phyloP scores from a whole-genome alignment of 2,329 filamentous ascomycete genomes.

The Plenodomus lindquistii region DNA sequence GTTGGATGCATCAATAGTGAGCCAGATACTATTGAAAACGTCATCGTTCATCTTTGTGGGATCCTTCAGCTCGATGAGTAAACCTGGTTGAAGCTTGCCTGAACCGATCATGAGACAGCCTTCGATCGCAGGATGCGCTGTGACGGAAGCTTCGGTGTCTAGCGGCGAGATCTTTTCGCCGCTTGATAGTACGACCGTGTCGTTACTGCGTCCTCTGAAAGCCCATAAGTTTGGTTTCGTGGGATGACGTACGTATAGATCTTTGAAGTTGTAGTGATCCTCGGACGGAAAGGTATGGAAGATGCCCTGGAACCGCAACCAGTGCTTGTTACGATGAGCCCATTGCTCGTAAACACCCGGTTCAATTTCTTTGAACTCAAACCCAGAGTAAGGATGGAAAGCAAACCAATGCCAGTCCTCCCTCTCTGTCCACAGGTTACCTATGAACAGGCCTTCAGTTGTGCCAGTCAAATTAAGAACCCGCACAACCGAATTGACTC shows the following conservation, averaged over 20 bases:
- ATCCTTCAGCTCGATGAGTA: constrained; percentile 37
- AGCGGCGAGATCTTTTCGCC: constrained; percentile 26
- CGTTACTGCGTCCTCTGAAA: constrained; percentile 25
- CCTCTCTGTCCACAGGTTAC: constrained; percentile 12
- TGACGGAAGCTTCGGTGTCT: constrained; percentile 23
- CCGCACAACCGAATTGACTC: constrained; percentile 19
- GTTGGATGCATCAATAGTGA: constrained; percentile 50
- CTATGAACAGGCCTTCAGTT: constrained; percentile 29
- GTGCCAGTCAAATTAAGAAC: constrained; percentile 27
- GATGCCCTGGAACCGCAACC: constrained; percentile 21
- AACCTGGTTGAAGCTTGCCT: constrained; percentile 30
- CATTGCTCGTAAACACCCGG: constrained; percentile 42
- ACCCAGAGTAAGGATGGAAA: constrained; percentile 23
- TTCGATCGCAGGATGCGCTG: constrained; percentile 33
- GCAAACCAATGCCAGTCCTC: constrained; percentile 31
- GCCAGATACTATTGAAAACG: constrained; percentile 53
- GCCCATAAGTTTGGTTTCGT: constrained; percentile 23
- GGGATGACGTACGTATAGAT: constrained; percentile 22
- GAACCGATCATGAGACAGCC: constrained; percentile 35
- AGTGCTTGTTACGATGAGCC: constrained; percentile 38
- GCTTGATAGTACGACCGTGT: constrained; percentile 23
- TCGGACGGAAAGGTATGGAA: constrained; percentile 27
- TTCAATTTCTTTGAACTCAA: constrained; percentile 27
- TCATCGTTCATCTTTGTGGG: constrained; percentile 11
- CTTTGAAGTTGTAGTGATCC: constrained; percentile 21